Evolutionary conservation across 805 yeast species (phyloP), one percentile per base, ranked within the genome.

Genomic region (Yarrowia sp.): DNA sequence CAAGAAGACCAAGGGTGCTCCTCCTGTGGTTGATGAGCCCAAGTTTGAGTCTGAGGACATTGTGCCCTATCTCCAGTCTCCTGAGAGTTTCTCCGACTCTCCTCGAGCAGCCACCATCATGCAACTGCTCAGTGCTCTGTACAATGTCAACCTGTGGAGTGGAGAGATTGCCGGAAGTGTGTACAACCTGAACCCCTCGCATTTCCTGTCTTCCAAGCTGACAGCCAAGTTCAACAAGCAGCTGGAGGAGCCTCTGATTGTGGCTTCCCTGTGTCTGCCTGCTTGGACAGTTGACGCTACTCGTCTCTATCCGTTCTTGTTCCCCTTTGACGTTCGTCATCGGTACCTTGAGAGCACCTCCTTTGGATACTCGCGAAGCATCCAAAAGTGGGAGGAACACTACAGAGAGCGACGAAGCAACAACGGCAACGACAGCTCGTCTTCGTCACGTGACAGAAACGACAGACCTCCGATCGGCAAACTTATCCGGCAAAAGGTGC

Each of bases 141-240:
- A 71, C 68, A 66, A 67, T 10, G 56, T 76, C 60, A 77, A 77
- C 65, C 58, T 73, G 9, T 70, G 69, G 63, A 50, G 70, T 30
- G 58, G 56, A 6, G 74, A 73, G 30, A 55, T 72, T 39, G 56
- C 70, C 19, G 68, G 70, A 24, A 66, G 49, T 19, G 68, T 46
- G 12, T 38, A 15, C 10, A 69, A 72, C 0, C 70, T 70, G 15
- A 63, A 74, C 7, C 42, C 49, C 13, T 30, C 47, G 42, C 72
- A 70, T 13, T 93, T 92, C 73, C 79, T 87, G 72, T 92, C 91
- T 74, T 86, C 91, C 77, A 92, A 92, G 73, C 76, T 94, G 19
- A 88, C 96, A 8, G 96, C 96, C 0, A 94, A 93, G 75, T 79
- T 95, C 66, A 89, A 90, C 68, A 81, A 96, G 60, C 98, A 93